Percentiles rank a stretch among this genome's conserved stretches.
These are phyloP conservation scores for Mycena citricolor DNA, from an alignment of 1,284 basidiomycete genomes.

Conservation along the genomic window DNA sequence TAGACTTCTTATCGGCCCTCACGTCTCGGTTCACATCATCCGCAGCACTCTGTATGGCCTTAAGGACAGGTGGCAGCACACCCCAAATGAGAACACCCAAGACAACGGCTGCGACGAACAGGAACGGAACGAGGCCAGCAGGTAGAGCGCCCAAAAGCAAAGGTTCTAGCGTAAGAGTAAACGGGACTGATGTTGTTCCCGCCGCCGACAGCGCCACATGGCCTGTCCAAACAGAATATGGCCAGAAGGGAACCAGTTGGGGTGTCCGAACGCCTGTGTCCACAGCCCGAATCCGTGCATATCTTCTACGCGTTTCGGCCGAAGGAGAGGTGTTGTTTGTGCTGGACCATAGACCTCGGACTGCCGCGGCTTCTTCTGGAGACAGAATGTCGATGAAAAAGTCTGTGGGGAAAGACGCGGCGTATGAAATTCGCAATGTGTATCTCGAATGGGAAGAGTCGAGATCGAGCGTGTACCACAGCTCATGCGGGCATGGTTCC, in stretches of 20 bases:
- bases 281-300: conserved; percentile 53
- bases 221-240: not conserved
- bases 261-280: conserved; percentile 52
- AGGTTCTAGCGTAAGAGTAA: conserved; percentile 58
- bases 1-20: not conserved
- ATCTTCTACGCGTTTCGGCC: conserved; percentile 41
- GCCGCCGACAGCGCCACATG: not conserved
- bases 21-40: conserved; percentile 35
- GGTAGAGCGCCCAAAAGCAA: conserved; percentile 59
- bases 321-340: conserved; percentile 24
- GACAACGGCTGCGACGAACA: conserved; percentile 34
- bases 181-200: conserved; percentile 34
- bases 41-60: conserved; percentile 35
- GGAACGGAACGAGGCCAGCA: conserved; percentile 48
- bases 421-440: conserved; percentile 64
- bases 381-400: conserved; percentile 42
- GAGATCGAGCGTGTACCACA: conserved; percentile 57
- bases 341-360: conserved; percentile 16
- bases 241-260: conserved; percentile 16
- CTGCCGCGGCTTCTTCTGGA: conserved; percentile 20
- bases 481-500: conserved; percentile 46
- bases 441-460: conserved; percentile 44
- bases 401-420: conserved; percentile 59
- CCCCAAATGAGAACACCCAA: conserved; percentile 32
- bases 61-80: conserved; percentile 31